These are phyloP conservation scores for Salix arbutifolia DNA, from an alignment of 345 rosid species.

Conservation along the genomic window DNA sequence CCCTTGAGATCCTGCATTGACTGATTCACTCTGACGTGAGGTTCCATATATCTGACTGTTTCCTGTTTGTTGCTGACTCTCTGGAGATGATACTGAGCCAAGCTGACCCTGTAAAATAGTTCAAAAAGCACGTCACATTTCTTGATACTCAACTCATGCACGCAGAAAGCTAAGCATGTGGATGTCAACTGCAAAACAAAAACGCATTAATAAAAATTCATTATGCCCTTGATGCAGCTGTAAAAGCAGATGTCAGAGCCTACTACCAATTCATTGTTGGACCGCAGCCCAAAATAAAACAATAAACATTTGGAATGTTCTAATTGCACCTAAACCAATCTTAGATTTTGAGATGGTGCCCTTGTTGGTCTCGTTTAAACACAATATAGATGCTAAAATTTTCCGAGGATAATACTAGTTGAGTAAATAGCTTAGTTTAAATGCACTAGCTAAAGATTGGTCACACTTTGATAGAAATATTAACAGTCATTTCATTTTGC, in stretches of 20 bases:
- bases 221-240: background rate
- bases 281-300: background rate
- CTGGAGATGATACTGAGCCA: slow-evolving; percentile 82
- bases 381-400: background rate
- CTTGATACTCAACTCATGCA: slow-evolving; percentile 11
- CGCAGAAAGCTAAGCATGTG: background rate
- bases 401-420: background rate
- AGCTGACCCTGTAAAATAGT: slow-evolving; percentile 64
- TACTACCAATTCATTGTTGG: background rate
- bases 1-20: slow-evolving; percentile 55
- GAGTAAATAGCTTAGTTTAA: slow-evolving; percentile 2
- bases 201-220: background rate
- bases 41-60: slow-evolving; percentile 57
- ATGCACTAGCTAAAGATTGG: background rate
- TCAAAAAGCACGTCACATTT: slow-evolving; percentile 13
- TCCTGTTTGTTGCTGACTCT: slow-evolving; percentile 53
- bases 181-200: background rate
- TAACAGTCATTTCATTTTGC: background rate
- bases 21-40: slow-evolving; percentile 54
- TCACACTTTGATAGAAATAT: background rate
- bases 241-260: background rate
- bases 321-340: background rate
- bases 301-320: background rate
- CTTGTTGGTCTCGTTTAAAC: background rate
- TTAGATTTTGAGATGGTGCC: background rate